Evolutionary conservation across 2,329 filamentous ascomycete genomes (phyloP), one percentile per base, ranked within the genome.

Genomic region (Westerdykella sp.): DNA sequence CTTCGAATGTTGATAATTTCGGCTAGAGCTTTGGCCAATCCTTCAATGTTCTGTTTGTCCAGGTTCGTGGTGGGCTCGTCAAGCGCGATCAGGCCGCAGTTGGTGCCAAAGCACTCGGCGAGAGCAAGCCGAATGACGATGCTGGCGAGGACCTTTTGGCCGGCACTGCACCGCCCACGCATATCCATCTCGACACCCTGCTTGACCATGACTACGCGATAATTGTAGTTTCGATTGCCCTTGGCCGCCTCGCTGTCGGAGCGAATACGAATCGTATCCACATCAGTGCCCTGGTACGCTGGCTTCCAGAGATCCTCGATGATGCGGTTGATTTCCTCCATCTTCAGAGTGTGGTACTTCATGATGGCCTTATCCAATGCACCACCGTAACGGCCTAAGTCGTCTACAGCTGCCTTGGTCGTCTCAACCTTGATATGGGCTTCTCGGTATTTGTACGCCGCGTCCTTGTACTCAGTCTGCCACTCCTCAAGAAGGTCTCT

Each of bases 171-270:
- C 43, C 93, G 87, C 1, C 93, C 94, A 49, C 93, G 87, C 93
- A 98, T 98, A 71, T 98, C 93, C 89, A 98, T 95, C 68, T 98
- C 93, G 1, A 86, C 87, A 60, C 94, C 89, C 63, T 91, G 85
- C 72, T 98, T 98, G 55, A 95, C 82, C 93, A 98, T 98, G 68
- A 87, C 90, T 5, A 98, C 73, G 37, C 93, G 87, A 73, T 98
- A 98, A 70, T 98, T 97, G 77, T 97, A 97, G 49, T 77, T 86
- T 57, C 87, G 83, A 59, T 87, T 89, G 41, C 80, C 83, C 44
- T 80, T 79, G 34, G 75, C 75, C 37, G 78, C 80, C 64, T 97
- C 93, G 56, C 83, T 84, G 67, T 97, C 91, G 14, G 90, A 95
- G 34, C 86, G 85, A 69, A 98, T 97, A 60, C 94, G 78, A 62